phyloP scores from a whole-genome alignment of 805 yeast genomes.

The Myxozyma geophila region DNA sequence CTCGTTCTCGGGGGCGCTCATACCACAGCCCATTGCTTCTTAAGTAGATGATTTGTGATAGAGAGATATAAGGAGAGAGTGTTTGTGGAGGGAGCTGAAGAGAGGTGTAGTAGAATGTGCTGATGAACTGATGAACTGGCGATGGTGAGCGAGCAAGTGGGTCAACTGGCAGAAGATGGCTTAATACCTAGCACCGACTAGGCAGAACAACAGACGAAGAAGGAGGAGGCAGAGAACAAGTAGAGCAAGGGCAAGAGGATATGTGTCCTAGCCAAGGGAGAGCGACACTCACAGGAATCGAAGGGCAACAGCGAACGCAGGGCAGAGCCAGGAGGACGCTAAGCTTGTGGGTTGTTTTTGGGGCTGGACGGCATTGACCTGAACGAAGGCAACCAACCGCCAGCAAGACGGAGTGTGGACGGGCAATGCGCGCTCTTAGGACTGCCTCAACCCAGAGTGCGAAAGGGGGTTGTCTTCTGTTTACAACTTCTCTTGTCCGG shows the following conservation, averaged over 20 bases:
- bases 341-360: too few relatives aligned
- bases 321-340: too few relatives aligned
- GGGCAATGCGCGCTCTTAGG: too few relatives aligned
- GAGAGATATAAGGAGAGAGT: neutral
- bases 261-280: neutral
- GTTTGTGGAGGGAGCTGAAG: neutral
- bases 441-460: too few relatives aligned
- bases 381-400: too few relatives aligned
- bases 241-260: neutral
- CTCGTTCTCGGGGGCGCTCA: slow-evolving; percentile 36
- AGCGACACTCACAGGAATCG: neutral
- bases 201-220: neutral
- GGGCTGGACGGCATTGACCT: too few relatives aligned
- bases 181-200: neutral
- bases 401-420: too few relatives aligned
- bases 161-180: neutral
- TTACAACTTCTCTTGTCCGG: too few relatives aligned
- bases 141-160: neutral
- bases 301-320: neutral
- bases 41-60: neutral
- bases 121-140: neutral
- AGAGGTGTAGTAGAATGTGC: too few relatives aligned
- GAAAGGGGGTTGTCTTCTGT: too few relatives aligned
- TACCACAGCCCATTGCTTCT: slow-evolving; percentile 39
- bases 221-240: neutral